Evolutionary conservation across 1,139 yeast genomes (phyloP), one percentile per base, ranked within the genome.

Genomic region (Magnusiomyces fungicola): DNA sequence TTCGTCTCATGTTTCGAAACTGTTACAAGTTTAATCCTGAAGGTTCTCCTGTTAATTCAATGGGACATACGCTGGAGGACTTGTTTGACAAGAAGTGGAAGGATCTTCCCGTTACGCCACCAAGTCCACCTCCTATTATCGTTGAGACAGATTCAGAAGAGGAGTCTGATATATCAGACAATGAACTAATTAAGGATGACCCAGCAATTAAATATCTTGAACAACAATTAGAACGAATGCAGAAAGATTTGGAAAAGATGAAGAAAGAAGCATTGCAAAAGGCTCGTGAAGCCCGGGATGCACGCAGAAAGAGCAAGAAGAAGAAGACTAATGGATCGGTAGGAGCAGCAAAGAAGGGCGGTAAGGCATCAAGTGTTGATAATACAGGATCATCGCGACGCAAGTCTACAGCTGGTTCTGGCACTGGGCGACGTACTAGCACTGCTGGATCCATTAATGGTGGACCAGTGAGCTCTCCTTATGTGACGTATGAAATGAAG

Each of bases 21-120:
- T 92, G 98, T 69, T 92, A 87, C 67, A 74, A 76, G 23, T 92
- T 92, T 70, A 94, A 92, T 66, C 97, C 98, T 1, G 96, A 87
- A 60, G 96, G 96, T 7, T 82, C 96, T 10, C 95, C 95, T 44
- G 98, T 94, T 37, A 88, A 90, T 66, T 78, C 80, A 76, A 86
- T 92, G 96, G 98, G 98, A 24, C 95, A 87, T 63, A 78, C 88
- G 58, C 72, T 92, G 53, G 97, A 92, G 66, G 81, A 81, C 25
- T 77, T 86, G 6, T 92, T 92, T 64, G 87, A 88, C 61, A 82
- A 84, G 63, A 84, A 82, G 65, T 92, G 97, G 97, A 76, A 80
- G 16, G 90, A 87, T 57, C 79, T 83, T 68, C 98, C 98, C n/a
- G 71, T 78, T 24, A 81, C 89, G 16, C 83, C 81, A 23, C 79